These are phyloP conservation scores for Biscogniauxia marginata DNA, from an alignment of 2,329 filamentous ascomycete genomes.

Conservation along the genomic window DNA sequence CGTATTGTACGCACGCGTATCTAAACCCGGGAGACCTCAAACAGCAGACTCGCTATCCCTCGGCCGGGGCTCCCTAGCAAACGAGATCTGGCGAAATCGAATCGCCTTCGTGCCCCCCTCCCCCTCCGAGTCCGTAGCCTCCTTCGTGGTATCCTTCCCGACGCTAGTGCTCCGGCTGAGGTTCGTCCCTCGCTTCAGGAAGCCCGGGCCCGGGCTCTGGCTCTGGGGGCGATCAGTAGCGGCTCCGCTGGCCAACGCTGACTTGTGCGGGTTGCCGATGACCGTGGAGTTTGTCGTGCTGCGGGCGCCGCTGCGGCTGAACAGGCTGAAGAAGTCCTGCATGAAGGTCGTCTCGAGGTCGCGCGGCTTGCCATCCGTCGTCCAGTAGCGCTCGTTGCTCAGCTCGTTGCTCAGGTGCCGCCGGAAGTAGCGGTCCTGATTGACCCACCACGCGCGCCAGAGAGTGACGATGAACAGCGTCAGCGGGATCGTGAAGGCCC, in stretches of 20 bases:
- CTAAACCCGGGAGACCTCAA: not conserved
- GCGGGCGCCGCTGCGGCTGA: constrained; percentile 24
- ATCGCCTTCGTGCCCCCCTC: constrained; percentile 3
- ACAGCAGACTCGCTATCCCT: not conserved
- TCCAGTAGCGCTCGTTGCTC: constrained; percentile 50
- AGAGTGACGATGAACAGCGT: constrained; percentile 41
- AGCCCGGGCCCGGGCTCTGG: constrained; percentile 1
- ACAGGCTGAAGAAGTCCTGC: constrained; percentile 41
- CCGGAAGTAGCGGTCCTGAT: constrained; percentile 46
- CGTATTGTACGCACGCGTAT: not conserved
- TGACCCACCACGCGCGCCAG: constrained; percentile 49
- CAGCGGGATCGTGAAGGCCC: constrained; percentile 43
- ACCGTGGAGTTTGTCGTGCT: constrained; percentile 24
- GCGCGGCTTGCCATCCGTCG: constrained; percentile 42
- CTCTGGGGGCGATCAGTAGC: constrained; percentile 1
- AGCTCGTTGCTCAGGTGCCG: constrained; percentile 45
- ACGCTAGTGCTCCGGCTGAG: constrained; percentile 12
- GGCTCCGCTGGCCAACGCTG: not conserved
- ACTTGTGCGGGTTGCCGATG: constrained; percentile 15
- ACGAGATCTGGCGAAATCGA: constrained; percentile 19
- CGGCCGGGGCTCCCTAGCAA: constrained; percentile 7
- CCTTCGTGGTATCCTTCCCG: constrained; percentile 11
- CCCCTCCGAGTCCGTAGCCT: constrained; percentile 9
- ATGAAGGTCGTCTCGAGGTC: constrained; percentile 42
- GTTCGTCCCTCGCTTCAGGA: constrained; percentile 3